These are phyloP conservation scores for Colletotrichum sidae DNA, from an alignment of 2,329 filamentous ascomycete species.

Conservation along the genomic window DNA sequence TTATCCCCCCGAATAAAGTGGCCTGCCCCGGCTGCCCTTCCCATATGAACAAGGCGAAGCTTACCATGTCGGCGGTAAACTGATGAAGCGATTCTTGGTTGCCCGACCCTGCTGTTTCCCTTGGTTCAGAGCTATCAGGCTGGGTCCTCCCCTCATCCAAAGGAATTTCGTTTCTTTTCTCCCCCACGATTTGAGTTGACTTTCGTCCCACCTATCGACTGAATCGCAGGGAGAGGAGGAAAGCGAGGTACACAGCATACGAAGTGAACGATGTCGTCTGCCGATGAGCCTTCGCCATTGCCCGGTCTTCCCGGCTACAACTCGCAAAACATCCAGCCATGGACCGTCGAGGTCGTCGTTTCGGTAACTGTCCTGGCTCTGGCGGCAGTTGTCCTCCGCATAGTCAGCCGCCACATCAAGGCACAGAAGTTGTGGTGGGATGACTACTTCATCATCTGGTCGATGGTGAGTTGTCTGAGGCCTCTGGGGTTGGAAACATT, in stretches of 20 bases:
- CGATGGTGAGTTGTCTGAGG: slow-evolving; percentile 51
- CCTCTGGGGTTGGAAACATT: not conserved
- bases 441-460: slow-evolving; percentile 61
- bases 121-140: slow-evolving; percentile 14
- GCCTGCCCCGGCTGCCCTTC: slow-evolving; percentile 2
- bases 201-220: not conserved
- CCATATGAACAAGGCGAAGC: not conserved
- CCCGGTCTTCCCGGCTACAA: slow-evolving; percentile 48
- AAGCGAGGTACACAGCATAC: not conserved
- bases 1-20: slow-evolving; percentile 24
- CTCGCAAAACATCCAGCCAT: slow-evolving; percentile 53
- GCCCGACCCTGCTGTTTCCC: not conserved
- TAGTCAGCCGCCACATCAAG: slow-evolving; percentile 55
- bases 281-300: slow-evolving; percentile 26
- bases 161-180: not conserved
- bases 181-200: slow-evolving; percentile 11
- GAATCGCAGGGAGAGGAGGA: slow-evolving; percentile 2
- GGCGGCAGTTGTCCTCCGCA: slow-evolving; percentile 51
- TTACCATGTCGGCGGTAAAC: not conserved
- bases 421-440: slow-evolving; percentile 62
- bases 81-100: not conserved
- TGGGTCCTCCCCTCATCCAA: slow-evolving; percentile 17
- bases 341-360: slow-evolving; percentile 53
- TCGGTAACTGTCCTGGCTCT: slow-evolving; percentile 56
- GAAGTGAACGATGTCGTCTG: slow-evolving; percentile 21